These are phyloP conservation scores for Lophium mytilinum DNA, from an alignment of 495 filamentous ascomycete genomes.

Conservation along the genomic window DNA sequence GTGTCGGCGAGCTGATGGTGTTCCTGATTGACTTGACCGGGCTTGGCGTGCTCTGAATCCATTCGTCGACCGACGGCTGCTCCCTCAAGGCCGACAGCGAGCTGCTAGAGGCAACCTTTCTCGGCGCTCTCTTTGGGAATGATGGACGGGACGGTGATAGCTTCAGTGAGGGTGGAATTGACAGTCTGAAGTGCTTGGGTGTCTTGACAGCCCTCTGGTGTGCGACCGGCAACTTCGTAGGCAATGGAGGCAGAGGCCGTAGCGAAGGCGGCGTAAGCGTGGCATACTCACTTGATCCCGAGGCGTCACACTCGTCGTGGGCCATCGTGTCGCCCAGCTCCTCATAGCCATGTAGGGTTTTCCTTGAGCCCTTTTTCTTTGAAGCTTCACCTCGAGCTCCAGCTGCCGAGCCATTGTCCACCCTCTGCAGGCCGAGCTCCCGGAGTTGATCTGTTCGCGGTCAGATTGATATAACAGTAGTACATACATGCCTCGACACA, in stretches of 20 bases:
- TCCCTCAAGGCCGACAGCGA: constrained; percentile 6
- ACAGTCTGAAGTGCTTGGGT: constrained; percentile 9
- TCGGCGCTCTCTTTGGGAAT: background rate
- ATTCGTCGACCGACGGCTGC: constrained; percentile 9
- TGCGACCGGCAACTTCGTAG: background rate
- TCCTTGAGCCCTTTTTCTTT: no score
- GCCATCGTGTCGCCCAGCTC: no score
- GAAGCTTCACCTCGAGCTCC: no score
- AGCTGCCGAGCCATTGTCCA: no score
- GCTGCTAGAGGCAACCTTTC: constrained; percentile 1
- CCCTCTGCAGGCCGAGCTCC: constrained; percentile 2
- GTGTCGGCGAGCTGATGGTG: constrained; percentile 7
- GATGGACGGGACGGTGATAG: constrained; percentile 2
- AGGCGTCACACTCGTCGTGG: no score
- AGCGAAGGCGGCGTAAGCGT: background rate
- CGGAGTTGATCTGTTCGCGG: constrained; percentile 1
- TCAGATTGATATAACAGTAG: background rate
- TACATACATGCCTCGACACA: no score
- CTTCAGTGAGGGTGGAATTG: constrained; percentile 13
- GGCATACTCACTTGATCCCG: background rate
- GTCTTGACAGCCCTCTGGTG: background rate
- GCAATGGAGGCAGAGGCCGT: background rate
- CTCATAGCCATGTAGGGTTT: no score
- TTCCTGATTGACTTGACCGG: constrained; percentile 18
- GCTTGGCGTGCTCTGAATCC: constrained; percentile 18